These are phyloP conservation scores for Diplosphaera chodatii DNA, from an alignment of 139 green algal genomes.

Conservation along the genomic window DNA sequence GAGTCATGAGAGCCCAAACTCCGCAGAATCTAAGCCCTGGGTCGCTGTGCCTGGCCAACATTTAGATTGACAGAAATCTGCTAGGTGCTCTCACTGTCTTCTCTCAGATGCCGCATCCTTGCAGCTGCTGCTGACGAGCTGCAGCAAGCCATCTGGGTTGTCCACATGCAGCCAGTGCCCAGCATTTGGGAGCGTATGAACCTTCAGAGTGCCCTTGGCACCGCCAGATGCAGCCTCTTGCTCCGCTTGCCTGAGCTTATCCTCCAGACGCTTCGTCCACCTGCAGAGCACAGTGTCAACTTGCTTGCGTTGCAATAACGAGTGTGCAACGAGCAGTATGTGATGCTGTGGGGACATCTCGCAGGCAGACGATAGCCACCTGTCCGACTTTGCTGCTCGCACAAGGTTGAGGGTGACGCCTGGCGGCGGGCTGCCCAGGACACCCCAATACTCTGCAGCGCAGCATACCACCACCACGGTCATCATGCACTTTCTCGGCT, in stretches of 20 bases:
- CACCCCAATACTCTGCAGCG: conserved; percentile 29
- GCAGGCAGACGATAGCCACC: conserved; percentile 22
- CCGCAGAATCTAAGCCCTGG: too few relatives aligned
- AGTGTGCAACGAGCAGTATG: too few relatives aligned
- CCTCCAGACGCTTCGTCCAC: background rate
- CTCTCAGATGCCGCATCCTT: background rate
- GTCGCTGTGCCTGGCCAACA: too few relatives aligned
- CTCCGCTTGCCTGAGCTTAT: background rate
- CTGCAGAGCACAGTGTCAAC: background rate
- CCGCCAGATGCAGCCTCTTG: background rate
- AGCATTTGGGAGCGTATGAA: conserved; percentile 49
- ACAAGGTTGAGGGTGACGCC: conserved; percentile 50
- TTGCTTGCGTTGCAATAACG: too few relatives aligned
- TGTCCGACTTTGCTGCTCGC: conserved; percentile 48
- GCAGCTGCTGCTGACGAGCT: conserved; percentile 25
- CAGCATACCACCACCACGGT: background rate
- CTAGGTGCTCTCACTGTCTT: background rate
- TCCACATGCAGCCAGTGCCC: conserved; percentile 79
- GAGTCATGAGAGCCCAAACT: too few relatives aligned
- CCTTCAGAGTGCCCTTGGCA: conserved; percentile 4
- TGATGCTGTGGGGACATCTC: too few relatives aligned
- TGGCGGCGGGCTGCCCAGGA: conserved; percentile 42
- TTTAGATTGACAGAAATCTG: too few relatives aligned
- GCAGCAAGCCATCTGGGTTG: conserved; percentile 54
- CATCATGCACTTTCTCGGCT: too few relatives aligned